phyloP scores from a whole-genome alignment of 31 red algal species.

The Odonthalia washingtoniensis region DNA sequence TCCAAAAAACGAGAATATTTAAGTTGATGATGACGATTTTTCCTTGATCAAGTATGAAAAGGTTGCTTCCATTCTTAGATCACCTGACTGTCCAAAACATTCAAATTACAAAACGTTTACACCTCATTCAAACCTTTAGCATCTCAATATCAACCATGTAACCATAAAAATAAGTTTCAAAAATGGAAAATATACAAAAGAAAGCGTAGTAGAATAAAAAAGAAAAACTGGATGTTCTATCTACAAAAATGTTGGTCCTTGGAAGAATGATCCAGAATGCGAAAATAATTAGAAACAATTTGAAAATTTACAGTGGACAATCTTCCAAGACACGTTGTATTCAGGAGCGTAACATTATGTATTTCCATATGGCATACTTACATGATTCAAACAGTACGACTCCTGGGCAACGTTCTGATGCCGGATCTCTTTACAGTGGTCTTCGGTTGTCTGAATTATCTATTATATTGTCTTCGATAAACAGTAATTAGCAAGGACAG shows the following conservation, averaged over 20 bases:
- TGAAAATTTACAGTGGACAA: neutral
- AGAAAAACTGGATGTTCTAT: neutral
- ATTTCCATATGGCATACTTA: neutral
- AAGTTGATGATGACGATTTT: neutral
- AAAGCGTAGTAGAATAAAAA: neutral
- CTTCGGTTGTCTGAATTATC: neutral
- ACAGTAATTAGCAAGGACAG: neutral
- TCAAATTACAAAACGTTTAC: too few species aligned
- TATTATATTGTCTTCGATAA: neutral
- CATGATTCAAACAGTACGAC: neutral
- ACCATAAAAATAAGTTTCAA: neutral
- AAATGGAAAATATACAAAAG: neutral
- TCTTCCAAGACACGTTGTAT: neutral
- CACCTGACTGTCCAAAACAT: neutral
- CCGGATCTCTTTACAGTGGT: neutral
- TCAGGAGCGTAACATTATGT: neutral
- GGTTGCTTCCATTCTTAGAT: neutral
- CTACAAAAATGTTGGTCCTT: neutral
- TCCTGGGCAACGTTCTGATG: neutral
- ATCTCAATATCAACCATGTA: too few species aligned
- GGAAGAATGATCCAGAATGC: neutral
- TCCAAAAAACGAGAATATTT: neutral
- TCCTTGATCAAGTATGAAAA: conserved; percentile 1
- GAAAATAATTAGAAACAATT: neutral
- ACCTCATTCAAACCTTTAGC: too few species aligned